These are phyloP conservation scores for Jatropha podagrica DNA, from an alignment of 441 rosid genomes.

Conservation along the genomic window DNA sequence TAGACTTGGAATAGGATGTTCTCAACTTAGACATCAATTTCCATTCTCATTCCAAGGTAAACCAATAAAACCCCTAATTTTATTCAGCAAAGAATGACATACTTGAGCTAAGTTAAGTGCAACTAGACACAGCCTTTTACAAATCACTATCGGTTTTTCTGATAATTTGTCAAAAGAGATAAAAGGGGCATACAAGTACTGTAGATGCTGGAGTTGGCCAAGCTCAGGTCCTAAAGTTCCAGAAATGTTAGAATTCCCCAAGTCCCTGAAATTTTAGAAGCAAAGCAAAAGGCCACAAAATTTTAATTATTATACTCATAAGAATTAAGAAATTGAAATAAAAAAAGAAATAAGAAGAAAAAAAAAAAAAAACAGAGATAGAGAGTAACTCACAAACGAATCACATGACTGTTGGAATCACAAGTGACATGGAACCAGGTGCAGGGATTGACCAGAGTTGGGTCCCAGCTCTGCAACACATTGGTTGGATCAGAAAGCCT, in stretches of 20 bases:
- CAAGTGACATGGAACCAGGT: slow-evolving; percentile 80
- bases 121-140: not conserved
- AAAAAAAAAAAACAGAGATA: not conserved
- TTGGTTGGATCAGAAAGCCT: slow-evolving; percentile 65
- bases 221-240: slow-evolving; percentile 68
- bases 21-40: no score
- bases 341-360: not conserved
- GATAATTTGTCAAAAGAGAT: not conserved
- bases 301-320: not conserved
- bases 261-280: slow-evolving; percentile 49
- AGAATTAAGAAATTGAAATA: slow-evolving; percentile 8
- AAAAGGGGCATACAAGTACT: slow-evolving; percentile 49
- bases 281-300: not conserved
- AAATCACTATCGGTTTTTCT: not conserved
- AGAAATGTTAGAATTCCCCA: slow-evolving; percentile 69
- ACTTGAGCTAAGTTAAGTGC: not conserved
- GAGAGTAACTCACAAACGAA: slow-evolving; percentile 45
- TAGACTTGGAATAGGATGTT: no score
- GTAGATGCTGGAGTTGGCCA: slow-evolving; percentile 62
- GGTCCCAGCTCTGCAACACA: slow-evolving; percentile 84
- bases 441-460: slow-evolving; percentile 77
- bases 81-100: not conserved
- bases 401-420: slow-evolving; percentile 59
- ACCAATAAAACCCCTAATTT: not conserved
- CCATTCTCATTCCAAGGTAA: no score